Percentiles rank a stretch among this genome's conserved stretches.
Conservation (phyloP, 345 rosid genomes). For the Lepidium sativum region DNA sequence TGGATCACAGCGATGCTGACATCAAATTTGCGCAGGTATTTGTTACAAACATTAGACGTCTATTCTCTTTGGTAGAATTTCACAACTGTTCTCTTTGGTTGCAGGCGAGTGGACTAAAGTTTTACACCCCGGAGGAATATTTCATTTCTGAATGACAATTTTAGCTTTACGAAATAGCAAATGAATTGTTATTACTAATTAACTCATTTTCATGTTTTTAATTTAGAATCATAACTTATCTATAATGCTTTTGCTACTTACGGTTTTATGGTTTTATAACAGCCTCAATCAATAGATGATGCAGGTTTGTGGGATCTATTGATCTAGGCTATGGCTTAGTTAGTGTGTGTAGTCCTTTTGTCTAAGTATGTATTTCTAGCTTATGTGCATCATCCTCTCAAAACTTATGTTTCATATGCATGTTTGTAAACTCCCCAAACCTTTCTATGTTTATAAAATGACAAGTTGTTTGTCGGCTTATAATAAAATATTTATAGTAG, state of each 20-base stretch:
- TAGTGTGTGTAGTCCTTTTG: no score
- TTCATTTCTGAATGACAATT: constrained; percentile 21
- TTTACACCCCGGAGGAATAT: constrained; percentile 71
- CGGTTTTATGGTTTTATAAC: no score
- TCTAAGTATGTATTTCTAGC: no score
- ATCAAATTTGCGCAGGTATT: constrained; percentile 73
- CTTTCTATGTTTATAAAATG: no score
- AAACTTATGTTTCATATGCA: no score
- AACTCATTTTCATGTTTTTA: not conserved
- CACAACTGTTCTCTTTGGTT: constrained; percentile 9
- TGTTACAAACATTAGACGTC: not conserved
- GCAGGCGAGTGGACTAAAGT: constrained; percentile 71
- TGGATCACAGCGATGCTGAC: constrained; percentile 88
- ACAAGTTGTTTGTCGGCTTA: not conserved
- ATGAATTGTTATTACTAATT: not conserved
- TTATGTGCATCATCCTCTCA: no score
- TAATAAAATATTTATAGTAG: not conserved
- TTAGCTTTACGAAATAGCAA: constrained; percentile 15
- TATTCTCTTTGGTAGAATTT: not conserved
- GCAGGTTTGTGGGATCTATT: no score
- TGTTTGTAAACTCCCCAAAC: no score
- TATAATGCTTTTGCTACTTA: not conserved
- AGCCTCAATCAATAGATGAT: no score
- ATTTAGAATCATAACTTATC: not conserved
- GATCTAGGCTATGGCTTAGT: no score